Conservation (phyloP, 31 red algal genomes). For the Porphyra umbilicalis region DNA sequence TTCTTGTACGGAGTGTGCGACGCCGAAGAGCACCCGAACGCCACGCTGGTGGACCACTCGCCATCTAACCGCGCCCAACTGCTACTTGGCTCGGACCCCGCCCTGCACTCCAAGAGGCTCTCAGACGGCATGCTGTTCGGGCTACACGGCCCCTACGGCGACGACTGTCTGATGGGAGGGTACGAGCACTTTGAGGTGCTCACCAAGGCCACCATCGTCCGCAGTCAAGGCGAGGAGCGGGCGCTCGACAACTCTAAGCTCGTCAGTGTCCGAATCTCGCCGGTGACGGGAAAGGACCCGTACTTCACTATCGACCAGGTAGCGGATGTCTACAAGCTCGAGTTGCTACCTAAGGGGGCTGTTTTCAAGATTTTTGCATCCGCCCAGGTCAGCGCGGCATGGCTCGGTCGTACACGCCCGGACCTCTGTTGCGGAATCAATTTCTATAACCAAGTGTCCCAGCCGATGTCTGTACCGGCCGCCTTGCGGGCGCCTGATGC, state of each 20-base stretch:
- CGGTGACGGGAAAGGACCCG: neutral
- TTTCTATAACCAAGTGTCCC: neutral
- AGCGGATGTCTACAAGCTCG: no score
- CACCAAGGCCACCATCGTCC: neutral
- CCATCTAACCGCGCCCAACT: neutral
- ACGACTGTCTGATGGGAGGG: slow-evolving; percentile 1
- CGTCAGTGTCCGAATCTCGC: neutral
- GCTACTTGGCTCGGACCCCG: neutral
- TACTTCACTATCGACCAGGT: no score
- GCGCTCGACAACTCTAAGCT: slow-evolving; percentile 13
- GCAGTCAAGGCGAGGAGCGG: neutral
- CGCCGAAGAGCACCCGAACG: slow-evolving; percentile 7
- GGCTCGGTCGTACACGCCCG: slow-evolving; percentile 6
- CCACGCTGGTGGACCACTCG: neutral
- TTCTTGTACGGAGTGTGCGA: neutral
- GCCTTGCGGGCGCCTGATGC: neutral
- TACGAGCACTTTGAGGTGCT: neutral
- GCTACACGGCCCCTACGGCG: slow-evolving; percentile 1
- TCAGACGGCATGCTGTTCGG: neutral
- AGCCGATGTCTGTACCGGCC: neutral
- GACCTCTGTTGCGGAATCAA: slow-evolving; percentile 12
- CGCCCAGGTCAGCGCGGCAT: neutral
- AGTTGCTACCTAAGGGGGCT: no score
- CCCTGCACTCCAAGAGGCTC: neutral
- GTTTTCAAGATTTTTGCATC: neutral